A percentile compares a stretch with the other conserved stretches of the same genome.
phyloP scores from a whole-genome alignment of 2,329 filamentous ascomycete genomes.

The Akanthomyces uredinophilus region DNA sequence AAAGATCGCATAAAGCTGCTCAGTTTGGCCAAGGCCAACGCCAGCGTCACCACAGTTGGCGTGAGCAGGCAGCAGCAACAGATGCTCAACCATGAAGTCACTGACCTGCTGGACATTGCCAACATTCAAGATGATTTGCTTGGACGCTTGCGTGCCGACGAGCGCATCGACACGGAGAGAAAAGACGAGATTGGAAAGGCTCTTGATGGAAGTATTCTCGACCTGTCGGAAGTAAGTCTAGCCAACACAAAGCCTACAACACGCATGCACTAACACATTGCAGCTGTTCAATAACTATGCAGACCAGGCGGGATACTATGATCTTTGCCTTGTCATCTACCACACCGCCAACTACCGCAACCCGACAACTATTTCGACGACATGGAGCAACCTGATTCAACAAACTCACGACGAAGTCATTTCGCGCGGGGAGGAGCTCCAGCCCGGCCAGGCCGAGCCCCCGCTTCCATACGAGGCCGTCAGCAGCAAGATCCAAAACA shows the following conservation, averaged over 20 bases:
- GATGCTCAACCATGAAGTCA: conserved; percentile 76
- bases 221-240: conserved; percentile 66
- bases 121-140: conserved; percentile 93
- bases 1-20: conserved; percentile 85
- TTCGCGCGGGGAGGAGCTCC: conserved; percentile 40
- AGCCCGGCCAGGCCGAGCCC: conserved; percentile 31
- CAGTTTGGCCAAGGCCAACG: conserved; percentile 86
- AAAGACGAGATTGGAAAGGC: conserved; percentile 59
- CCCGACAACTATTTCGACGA: conserved; percentile 72
- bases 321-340: conserved; percentile 89
- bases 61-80: conserved; percentile 78
- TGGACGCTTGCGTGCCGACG: conserved; percentile 68
- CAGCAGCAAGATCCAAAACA: conserved; percentile 56
- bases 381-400: conserved; percentile 79
- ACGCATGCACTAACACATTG: conserved; percentile 15
- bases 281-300: conserved; percentile 92
- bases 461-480: conserved; percentile 66
- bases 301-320: conserved; percentile 87
- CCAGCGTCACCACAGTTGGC: conserved; percentile 73
- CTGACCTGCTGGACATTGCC: conserved; percentile 82
- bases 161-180: conserved; percentile 59
- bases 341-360: conserved; percentile 88
- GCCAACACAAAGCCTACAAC: neutral
- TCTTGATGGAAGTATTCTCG: conserved; percentile 73
- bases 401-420: conserved; percentile 58